A percentile compares a stretch with the other conserved stretches of the same genome.
Evolutionary conservation across 345 rosid genomes (phyloP).

Genomic region (Populus nigra): DNA sequence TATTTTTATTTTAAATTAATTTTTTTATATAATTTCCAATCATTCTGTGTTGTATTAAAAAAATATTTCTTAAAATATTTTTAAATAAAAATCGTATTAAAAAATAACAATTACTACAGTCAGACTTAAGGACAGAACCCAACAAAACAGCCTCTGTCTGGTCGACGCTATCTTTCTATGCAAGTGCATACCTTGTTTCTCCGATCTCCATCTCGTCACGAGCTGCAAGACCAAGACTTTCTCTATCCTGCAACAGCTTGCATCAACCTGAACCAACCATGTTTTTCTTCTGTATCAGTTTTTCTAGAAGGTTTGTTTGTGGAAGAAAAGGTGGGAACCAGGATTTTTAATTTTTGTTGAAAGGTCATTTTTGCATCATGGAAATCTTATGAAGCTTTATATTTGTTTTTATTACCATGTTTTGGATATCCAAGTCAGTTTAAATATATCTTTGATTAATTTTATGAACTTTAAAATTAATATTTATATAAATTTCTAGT

Average conservation of each 20-base stretch:
- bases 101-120: too few species aligned
- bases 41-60: too few species aligned
- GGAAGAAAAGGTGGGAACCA: not conserved
- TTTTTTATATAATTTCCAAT: too few species aligned
- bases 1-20: too few species aligned
- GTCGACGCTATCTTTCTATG: too few species aligned
- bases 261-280: constrained; percentile 26
- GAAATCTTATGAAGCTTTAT: constrained; percentile 2
- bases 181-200: not conserved
- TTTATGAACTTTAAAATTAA: too few species aligned
- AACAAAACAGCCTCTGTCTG: constrained; percentile 19
- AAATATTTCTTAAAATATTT: too few species aligned
- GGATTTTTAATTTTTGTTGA: not conserved
- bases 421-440: too few species aligned
- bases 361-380: constrained; percentile 2
- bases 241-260: constrained; percentile 20
- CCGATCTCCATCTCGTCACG: constrained; percentile 31
- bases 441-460: rapidly evolving
- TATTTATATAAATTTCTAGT: too few species aligned
- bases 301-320: not conserved
- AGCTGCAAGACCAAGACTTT: constrained; percentile 15
- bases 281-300: not conserved
- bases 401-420: not conserved
- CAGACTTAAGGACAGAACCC: constrained; percentile 3
- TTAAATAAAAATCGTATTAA: too few species aligned